Evolutionary conservation across 306 rosid species (phyloP).

Genomic region (Pachyrhizus erosus): DNA sequence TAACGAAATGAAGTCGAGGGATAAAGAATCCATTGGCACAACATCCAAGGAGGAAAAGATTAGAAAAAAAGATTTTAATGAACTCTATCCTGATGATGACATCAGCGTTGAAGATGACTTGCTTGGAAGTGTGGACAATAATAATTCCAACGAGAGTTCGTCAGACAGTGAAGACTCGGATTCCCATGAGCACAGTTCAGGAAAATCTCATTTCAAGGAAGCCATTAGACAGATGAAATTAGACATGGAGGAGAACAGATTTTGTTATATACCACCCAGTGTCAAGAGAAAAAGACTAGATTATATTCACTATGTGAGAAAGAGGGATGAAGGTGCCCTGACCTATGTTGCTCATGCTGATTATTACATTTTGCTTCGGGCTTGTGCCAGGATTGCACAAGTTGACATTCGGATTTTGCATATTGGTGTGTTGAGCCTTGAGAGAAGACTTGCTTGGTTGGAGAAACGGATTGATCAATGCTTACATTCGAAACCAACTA

Average conservation of each 20-base stretch:
- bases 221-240: constrained; percentile 64
- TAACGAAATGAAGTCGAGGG: constrained; percentile 41
- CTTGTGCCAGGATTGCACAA: constrained; percentile 73
- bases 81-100: constrained; percentile 38
- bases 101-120: constrained; percentile 16
- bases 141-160: constrained; percentile 43
- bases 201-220: constrained; percentile 49
- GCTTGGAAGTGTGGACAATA: constrained; percentile 14
- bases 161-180: constrained; percentile 36
- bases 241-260: constrained; percentile 88
- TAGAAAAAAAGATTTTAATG: constrained; percentile 25
- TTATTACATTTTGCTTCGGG: constrained; percentile 84
- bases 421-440: constrained; percentile 72
- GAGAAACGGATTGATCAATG: constrained; percentile 61
- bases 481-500: constrained; percentile 56
- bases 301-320: constrained; percentile 80
- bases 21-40: constrained; percentile 26
- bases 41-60: constrained; percentile 36
- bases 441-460: constrained; percentile 79
- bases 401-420: constrained; percentile 80
- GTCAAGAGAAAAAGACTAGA: constrained; percentile 49
- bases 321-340: constrained; percentile 65
- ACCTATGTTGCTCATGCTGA: constrained; percentile 86
- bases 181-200: constrained; percentile 35
- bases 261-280: constrained; percentile 75